phyloP scores from a whole-genome alignment of 352 stramenopile genomes.

The Globisporangium orthogonon region DNA sequence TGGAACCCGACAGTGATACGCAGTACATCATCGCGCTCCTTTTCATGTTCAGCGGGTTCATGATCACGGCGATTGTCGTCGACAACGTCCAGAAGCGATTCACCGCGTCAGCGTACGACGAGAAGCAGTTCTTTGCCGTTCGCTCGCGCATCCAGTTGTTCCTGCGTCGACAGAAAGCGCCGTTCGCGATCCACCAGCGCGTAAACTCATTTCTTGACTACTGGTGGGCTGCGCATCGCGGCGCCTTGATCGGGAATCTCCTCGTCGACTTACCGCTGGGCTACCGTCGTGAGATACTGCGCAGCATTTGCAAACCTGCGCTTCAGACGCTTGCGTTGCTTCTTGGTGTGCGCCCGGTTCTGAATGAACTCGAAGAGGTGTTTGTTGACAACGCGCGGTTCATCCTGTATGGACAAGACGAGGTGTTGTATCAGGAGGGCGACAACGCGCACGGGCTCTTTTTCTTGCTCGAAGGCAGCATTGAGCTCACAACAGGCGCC shows the following conservation, averaged over 20 bases:
- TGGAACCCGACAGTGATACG: constrained; percentile 28
- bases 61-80: constrained; percentile 42
- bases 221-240: constrained; percentile 40
- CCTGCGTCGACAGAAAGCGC: constrained; percentile 32
- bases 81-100: constrained; percentile 49
- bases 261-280: constrained; percentile 25
- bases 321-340: constrained; percentile 28
- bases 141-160: constrained; percentile 40
- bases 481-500: not conserved
- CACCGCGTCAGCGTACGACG: constrained; percentile 37
- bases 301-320: constrained; percentile 26
- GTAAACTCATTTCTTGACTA: constrained; percentile 42
- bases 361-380: constrained; percentile 26
- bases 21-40: constrained; percentile 34
- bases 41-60: constrained; percentile 45
- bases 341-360: constrained; percentile 11
- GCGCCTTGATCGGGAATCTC: constrained; percentile 30
- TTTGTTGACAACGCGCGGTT: constrained; percentile 32
- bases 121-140: constrained; percentile 39
- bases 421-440: constrained; percentile 30
- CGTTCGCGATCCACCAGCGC: constrained; percentile 30
- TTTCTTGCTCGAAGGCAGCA: constrained; percentile 24
- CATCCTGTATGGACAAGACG: constrained; percentile 31
- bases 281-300: constrained; percentile 29
- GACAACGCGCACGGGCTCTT: constrained; percentile 28